Conservation (phyloP, 2,329 filamentous ascomycete genomes). For the Paracamarosporium sp. region DNA sequence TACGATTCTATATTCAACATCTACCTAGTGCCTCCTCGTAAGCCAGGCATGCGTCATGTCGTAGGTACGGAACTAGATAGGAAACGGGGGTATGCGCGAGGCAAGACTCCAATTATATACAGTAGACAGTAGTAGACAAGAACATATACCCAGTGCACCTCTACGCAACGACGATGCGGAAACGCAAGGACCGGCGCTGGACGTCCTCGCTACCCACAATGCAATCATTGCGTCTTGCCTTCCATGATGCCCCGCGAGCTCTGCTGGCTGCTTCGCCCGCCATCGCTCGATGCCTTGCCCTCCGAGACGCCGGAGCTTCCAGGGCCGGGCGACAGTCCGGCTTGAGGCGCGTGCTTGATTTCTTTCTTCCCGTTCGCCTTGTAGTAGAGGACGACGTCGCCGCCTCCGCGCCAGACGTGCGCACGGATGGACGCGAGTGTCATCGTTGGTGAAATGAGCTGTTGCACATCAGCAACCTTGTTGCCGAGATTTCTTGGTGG, state of each 20-base stretch:
- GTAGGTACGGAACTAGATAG: no score
- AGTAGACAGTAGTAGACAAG: conserved; percentile 3
- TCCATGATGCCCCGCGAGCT: conserved; percentile 28
- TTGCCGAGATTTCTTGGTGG: no score
- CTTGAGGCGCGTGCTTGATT: conserved; percentile 43
- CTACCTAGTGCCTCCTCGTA: no score
- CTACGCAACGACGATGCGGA: background rate
- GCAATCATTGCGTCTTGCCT: conserved; percentile 14
- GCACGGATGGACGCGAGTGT: conserved; percentile 91
- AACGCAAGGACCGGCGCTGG: no score
- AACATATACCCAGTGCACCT: background rate
- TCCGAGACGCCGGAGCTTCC: conserved; percentile 37
- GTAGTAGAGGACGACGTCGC: conserved; percentile 89
- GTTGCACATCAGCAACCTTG: background rate
- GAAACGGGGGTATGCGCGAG: conserved; percentile 3
- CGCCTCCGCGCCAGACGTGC: conserved; percentile 94
- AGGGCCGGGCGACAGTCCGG: background rate
- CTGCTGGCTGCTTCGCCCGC: conserved; percentile 29
- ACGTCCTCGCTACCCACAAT: background rate
- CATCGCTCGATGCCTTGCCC: conserved; percentile 42
- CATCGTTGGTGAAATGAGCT: conserved; percentile 79
- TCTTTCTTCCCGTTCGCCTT: conserved; percentile 87
- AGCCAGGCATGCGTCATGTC: no score
- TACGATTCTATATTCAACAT: no score
- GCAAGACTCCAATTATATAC: conserved; percentile 13